Evolutionary conservation across 2,329 filamentous ascomycete species (phyloP), one percentile per base, ranked within the genome.

Genomic region (Monosporascus sp.): DNA sequence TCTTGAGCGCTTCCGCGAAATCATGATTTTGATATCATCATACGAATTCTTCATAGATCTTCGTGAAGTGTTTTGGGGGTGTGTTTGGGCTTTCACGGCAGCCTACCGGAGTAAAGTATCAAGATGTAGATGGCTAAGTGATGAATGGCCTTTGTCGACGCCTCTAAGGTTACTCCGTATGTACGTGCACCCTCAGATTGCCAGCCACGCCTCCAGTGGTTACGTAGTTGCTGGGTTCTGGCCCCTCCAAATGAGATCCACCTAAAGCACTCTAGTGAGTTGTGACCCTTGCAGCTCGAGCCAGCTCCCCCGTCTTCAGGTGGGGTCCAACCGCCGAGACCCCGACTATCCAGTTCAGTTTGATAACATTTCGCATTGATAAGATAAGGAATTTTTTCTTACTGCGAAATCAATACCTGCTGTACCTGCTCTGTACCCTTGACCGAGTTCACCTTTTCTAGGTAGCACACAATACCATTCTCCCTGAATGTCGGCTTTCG

Each of bases 1-100:
- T 55, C 71, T 70, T 44, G 65, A 59, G 54, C 72, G 72, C 61
- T 77, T 77, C 56, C 72, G 66, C 47, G 70, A 67, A 60, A 65
- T 69, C 73, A 76, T 76, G 57, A 55, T 61, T 37, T 37, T 49
- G 25, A 38, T 55, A 54, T 45, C 44, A 50, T 52, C 20, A 48
- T 38, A 55, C 38, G 3, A 25, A 47, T 18, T 37, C 47, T 50
- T 50, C 22, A 24, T 47, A 24, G 22, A 46, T 15, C 5, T 18
- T 43, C 6, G 18, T 24, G 38, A 41, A n/a, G 11, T 14, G 31
- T 35, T 35, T 9, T 35, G 11, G 31, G 31, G 24, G 9, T 35
- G 9, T 35, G 31, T 35, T 35, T 35, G 31, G 31, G 31, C 31
- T 35, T 35, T 35, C 31, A 35, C 31, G 31, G 31, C 31, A 35